Evolutionary conservation across 768 basidiomycete genomes (phyloP).

Genomic region (Tephrocybe rancida): DNA sequence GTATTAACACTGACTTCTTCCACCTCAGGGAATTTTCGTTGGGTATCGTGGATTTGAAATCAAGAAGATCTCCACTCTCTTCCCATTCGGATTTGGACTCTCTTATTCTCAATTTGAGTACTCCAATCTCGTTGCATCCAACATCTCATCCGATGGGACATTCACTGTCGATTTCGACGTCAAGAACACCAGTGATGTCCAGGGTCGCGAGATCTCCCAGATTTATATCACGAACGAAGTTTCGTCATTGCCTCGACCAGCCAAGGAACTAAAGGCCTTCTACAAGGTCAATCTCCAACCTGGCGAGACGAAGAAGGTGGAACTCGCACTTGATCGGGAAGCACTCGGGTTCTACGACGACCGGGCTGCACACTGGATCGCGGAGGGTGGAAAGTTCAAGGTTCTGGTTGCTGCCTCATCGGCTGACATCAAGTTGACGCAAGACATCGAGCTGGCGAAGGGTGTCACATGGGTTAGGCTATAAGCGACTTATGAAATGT

Average conservation of each 20-base stretch:
- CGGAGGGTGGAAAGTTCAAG: constrained; percentile 47
- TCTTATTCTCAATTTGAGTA: constrained; percentile 62
- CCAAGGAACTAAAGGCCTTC: constrained; percentile 50
- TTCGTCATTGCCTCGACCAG: constrained; percentile 45
- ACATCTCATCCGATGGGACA: constrained; percentile 31
- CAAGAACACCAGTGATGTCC: constrained; percentile 42
- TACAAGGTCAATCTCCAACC: constrained; percentile 46
- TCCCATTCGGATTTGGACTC: constrained; percentile 61
- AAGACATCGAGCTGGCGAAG: constrained; percentile 32
- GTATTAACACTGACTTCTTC: neutral
- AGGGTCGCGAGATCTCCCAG: constrained; percentile 51
- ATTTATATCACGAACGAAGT: constrained; percentile 46
- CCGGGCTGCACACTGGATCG: constrained; percentile 43
- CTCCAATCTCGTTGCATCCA: constrained; percentile 38
- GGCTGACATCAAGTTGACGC: constrained; percentile 38
- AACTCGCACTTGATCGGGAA: constrained; percentile 43
- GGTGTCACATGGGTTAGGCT: constrained; percentile 45
- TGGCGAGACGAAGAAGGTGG: constrained; percentile 42
- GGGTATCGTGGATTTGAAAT: constrained; percentile 57
- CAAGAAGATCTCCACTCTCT: constrained; percentile 45
- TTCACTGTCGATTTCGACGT: constrained; percentile 47
- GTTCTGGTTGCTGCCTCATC: constrained; percentile 51
- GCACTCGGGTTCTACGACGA: constrained; percentile 55
- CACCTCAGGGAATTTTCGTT: constrained; percentile 48
- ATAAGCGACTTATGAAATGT: too few relatives aligned